Conservation (phyloP, 352 stramenopile species). For the Phytophthora pisi region DNA sequence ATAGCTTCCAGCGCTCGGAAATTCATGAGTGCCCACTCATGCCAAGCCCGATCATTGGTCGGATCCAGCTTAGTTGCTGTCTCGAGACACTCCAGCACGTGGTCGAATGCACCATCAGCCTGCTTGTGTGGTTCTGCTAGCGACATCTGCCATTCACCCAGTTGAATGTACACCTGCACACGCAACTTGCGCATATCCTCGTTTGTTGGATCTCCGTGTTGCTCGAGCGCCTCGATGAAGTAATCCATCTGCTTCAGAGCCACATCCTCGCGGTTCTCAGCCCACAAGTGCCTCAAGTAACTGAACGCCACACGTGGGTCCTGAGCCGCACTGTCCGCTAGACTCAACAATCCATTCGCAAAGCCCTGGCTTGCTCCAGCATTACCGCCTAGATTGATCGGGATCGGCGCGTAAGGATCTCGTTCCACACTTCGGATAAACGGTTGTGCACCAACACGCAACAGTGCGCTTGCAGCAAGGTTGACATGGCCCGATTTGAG, state of each 20-base stretch:
- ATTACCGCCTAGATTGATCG: conserved; percentile 70
- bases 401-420: conserved; percentile 66
- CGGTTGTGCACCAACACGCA: conserved; percentile 77
- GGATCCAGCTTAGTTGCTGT: conserved; percentile 83
- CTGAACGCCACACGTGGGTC: conserved; percentile 83
- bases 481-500: conserved; percentile 91
- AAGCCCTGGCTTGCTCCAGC: conserved; percentile 54
- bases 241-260: conserved; percentile 84
- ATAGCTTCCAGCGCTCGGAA: conserved; percentile 87
- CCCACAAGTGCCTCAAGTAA: conserved; percentile 84
- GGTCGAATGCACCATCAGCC: conserved; percentile 66
- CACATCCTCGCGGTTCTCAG: conserved; percentile 82
- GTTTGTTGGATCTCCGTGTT: conserved; percentile 58
- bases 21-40: conserved; percentile 99
- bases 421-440: conserved; percentile 82
- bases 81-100: conserved; percentile 83
- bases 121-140: conserved; percentile 77
- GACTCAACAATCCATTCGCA: conserved; percentile 56
- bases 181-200: conserved; percentile 78
- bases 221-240: conserved; percentile 85
- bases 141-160: conserved; percentile 88
- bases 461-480: conserved; percentile 82
- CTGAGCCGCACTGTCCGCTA: conserved; percentile 70
- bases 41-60: conserved; percentile 97
- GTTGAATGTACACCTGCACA: conserved; percentile 88